phyloP scores from a whole-genome alignment of 2,329 filamentous ascomycete species.

The Endoconidiophora laricicola region DNA sequence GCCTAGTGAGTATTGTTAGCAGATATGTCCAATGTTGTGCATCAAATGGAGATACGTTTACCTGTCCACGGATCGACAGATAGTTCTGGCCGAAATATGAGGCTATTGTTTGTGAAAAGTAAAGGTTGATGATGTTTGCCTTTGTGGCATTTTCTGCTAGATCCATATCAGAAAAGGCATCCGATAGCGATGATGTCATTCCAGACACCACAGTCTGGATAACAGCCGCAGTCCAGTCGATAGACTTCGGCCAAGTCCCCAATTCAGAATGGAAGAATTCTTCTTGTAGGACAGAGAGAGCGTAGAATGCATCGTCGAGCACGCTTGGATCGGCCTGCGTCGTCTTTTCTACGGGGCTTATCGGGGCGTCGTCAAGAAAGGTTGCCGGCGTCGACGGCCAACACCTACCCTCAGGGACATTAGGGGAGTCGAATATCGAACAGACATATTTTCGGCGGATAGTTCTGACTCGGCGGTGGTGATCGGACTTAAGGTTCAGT shows the following conservation, averaged over 20 bases:
- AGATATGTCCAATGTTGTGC: not conserved
- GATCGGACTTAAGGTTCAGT: conserved; percentile 4
- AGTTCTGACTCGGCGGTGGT: conserved; percentile 1
- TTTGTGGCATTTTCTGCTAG: conserved; percentile 31
- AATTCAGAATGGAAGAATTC: conserved; percentile 61
- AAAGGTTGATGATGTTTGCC: conserved; percentile 67
- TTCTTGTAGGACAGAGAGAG: conserved; percentile 60
- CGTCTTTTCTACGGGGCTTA: not conserved
- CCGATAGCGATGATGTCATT: conserved; percentile 53
- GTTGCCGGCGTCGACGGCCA: conserved; percentile 5
- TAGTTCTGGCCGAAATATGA: conserved; percentile 82
- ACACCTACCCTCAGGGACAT: conserved; percentile 10
- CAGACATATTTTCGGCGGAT: conserved; percentile 10
- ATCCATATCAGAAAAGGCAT: conserved; percentile 29
- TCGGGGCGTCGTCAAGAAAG: conserved; percentile 10
- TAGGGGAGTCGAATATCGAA: conserved; percentile 13
- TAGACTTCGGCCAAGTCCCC: conserved; percentile 69
- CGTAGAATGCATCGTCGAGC: conserved; percentile 38
- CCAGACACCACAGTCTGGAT: conserved; percentile 64
- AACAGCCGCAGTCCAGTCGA: conserved; percentile 89
- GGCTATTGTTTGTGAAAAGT: conserved; percentile 58
- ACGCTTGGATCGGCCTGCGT: conserved; percentile 15
- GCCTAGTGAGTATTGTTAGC: conserved; percentile 34
- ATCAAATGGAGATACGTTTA: conserved; percentile 14
- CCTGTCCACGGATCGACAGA: conserved; percentile 49